Percentiles rank a stretch among this genome's conserved stretches.
phyloP scores from a whole-genome alignment of 2,329 filamentous ascomycete genomes.

The Eutypella sp. region DNA sequence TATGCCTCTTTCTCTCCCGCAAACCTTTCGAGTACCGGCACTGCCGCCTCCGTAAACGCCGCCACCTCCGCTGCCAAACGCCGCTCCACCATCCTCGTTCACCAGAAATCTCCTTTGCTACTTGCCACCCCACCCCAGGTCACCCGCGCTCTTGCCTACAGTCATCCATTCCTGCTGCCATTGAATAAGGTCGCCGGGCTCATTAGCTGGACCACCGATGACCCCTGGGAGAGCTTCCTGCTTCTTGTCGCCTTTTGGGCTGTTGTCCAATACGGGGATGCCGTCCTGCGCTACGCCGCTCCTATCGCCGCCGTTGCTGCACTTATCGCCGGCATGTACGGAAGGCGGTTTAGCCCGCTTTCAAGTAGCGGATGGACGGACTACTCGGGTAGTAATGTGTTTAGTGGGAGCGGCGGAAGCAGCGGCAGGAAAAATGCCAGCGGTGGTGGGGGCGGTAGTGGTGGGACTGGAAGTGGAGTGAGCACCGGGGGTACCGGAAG shows the following conservation, averaged over 20 bases:
- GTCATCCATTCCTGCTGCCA: slow-evolving; percentile 87
- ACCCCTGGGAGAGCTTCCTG: slow-evolving; percentile 96
- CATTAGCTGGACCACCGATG: slow-evolving; percentile 87
- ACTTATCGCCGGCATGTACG: slow-evolving; percentile 90
- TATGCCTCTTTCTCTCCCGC: slow-evolving; percentile 86
- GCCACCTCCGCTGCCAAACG: slow-evolving; percentile 65
- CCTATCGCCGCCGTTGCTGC: slow-evolving; percentile 75
- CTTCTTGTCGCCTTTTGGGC: slow-evolving; percentile 84
- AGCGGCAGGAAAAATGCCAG: slow-evolving; percentile 29
- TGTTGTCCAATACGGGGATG: slow-evolving; percentile 77
- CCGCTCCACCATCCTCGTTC: slow-evolving; percentile 86
- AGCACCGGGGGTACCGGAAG: slow-evolving; percentile 15
- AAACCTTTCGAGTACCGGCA: slow-evolving; percentile 64
- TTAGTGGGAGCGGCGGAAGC: slow-evolving; percentile 15
- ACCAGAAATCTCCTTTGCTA: slow-evolving; percentile 91
- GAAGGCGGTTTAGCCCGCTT: slow-evolving; percentile 79
- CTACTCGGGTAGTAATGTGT: slow-evolving; percentile 27
- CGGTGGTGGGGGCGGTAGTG: slow-evolving; percentile 18
- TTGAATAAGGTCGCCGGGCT: slow-evolving; percentile 81
- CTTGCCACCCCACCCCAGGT: slow-evolving; percentile 92
- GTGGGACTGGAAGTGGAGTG: slow-evolving; percentile 12
- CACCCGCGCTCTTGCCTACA: slow-evolving; percentile 90
- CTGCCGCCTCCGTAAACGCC: slow-evolving; percentile 65
- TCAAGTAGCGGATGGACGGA: slow-evolving; percentile 75
- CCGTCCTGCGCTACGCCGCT: slow-evolving; percentile 73